A percentile compares a stretch with the other conserved stretches of the same genome.
These are phyloP conservation scores for Aspergillus sparsus DNA, from an alignment of 495 filamentous ascomycete genomes.

Conservation along the genomic window DNA sequence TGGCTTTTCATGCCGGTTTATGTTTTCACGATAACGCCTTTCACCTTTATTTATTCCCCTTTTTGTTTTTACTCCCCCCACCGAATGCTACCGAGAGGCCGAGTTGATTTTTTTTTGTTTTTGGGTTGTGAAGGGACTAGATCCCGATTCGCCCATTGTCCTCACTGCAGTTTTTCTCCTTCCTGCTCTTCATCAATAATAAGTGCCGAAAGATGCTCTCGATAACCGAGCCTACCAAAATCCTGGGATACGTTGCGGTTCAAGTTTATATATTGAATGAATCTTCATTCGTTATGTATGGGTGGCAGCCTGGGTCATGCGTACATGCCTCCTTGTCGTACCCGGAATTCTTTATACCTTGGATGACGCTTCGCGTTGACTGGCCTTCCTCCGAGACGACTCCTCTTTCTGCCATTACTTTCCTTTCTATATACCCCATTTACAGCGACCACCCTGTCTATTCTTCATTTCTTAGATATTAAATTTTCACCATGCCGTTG, in stretches of 20 bases:
- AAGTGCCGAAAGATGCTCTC: no score
- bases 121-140: no score
- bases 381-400: constrained; percentile 9
- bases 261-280: no score
- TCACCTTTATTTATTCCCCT: constrained; percentile 25
- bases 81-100: neutral
- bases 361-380: neutral
- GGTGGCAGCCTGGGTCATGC: no score
- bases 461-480: constrained; percentile 27
- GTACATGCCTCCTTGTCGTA: no score
- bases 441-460: constrained; percentile 26
- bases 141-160: no score
- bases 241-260: no score
- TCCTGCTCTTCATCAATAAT: no score
- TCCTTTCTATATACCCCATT: constrained; percentile 30
- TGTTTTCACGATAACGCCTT: constrained; percentile 47
- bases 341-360: no score
- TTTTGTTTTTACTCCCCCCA: neutral
- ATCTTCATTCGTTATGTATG: no score
- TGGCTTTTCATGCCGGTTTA: constrained; percentile 38
- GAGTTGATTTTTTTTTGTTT: neutral
- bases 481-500: constrained; percentile 12
- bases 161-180: no score
- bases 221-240: no score
- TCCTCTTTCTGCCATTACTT: constrained; percentile 14